phyloP scores from a whole-genome alignment of 345 rosid genomes.

The Gossypioides kirkii region DNA sequence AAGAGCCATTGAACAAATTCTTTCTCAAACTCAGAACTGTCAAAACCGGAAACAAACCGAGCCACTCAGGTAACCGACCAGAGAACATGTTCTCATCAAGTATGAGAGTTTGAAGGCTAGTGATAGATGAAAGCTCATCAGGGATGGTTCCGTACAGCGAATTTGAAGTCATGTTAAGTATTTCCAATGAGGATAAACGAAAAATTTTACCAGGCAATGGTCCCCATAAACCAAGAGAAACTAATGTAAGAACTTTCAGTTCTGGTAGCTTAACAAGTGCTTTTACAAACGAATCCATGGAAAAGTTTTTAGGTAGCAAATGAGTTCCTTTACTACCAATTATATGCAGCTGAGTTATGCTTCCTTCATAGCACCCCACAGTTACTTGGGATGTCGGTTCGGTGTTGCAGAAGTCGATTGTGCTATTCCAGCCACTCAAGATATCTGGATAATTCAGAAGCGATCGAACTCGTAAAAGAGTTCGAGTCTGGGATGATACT shows the following conservation, averaged over 20 bases:
- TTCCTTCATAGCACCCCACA: slow-evolving; percentile 79
- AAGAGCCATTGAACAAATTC: slow-evolving; percentile 64
- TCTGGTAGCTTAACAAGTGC: slow-evolving; percentile 68
- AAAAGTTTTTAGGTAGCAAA: slow-evolving; percentile 58
- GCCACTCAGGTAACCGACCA: slow-evolving; percentile 60
- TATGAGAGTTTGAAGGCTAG: slow-evolving; percentile 63
- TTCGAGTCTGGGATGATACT: slow-evolving; percentile 67
- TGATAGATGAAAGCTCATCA: slow-evolving; percentile 49
- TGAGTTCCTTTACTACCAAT: slow-evolving; percentile 48
- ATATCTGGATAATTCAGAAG: slow-evolving; percentile 62
- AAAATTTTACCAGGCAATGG: slow-evolving; percentile 63
- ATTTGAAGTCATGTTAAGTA: slow-evolving; percentile 82
- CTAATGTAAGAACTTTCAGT: slow-evolving; percentile 79
- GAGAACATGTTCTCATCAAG: slow-evolving; percentile 79
- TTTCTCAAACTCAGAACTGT: slow-evolving; percentile 73
- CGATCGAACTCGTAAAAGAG: slow-evolving; percentile 58
- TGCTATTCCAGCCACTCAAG: slow-evolving; percentile 62
- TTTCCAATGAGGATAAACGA: slow-evolving; percentile 64
- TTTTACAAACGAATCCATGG: slow-evolving; percentile 68
- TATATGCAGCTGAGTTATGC: slow-evolving; percentile 76
- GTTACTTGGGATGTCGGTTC: slow-evolving; percentile 61
- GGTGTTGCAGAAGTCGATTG: slow-evolving; percentile 72
- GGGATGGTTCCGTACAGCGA: slow-evolving; percentile 62
- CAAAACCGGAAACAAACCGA: slow-evolving; percentile 49
- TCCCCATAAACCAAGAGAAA: slow-evolving; percentile 92